Evolutionary conservation across 116 monocot genomes (phyloP).

Genomic region (Dioscorea cayenensis): DNA sequence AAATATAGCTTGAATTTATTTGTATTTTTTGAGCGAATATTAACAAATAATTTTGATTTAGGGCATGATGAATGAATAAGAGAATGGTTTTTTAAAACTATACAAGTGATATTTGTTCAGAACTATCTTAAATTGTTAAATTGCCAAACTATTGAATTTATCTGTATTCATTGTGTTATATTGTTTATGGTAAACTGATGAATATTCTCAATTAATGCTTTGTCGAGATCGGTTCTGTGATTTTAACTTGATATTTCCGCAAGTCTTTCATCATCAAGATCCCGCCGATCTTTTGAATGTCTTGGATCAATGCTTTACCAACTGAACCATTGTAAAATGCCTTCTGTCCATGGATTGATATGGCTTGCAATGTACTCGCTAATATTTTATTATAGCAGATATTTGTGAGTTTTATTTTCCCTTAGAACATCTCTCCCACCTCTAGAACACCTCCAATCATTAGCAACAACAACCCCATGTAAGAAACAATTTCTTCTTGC

Average conservation of each 20-base stretch:
- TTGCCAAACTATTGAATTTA: too few relatives aligned
- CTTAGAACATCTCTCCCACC: slow-evolving; percentile 57
- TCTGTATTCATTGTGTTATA: too few relatives aligned
- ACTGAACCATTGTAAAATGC: slow-evolving; percentile 66
- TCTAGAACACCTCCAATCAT: slow-evolving; percentile 65
- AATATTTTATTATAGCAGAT: slow-evolving; percentile 54
- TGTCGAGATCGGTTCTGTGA: slow-evolving; percentile 48
- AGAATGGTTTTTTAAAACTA: too few relatives aligned
- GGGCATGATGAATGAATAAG: too few relatives aligned
- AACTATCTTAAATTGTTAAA: too few relatives aligned
- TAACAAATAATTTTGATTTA: too few relatives aligned
- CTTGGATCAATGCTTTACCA: slow-evolving; percentile 47
- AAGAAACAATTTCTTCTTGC: slow-evolving; percentile 41
- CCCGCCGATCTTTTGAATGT: slow-evolving; percentile 68
- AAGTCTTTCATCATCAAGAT: slow-evolving; percentile 75
- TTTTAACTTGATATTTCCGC: slow-evolving; percentile 56
- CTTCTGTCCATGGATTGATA: slow-evolving; percentile 47
- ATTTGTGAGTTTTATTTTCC: slow-evolving; percentile 46
- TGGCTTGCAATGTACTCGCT: slow-evolving; percentile 45
- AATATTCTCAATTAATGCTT: too few relatives aligned
- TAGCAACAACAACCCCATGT: slow-evolving; percentile 72
- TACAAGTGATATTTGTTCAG: too few relatives aligned
- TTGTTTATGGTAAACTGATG: too few relatives aligned
- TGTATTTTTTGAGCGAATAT: too few relatives aligned
- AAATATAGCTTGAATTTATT: too few relatives aligned